Base-by-base conservation (phyloP, 2,329 filamentous ascomycete species). In the Colletotrichum cuscutae region DNA sequence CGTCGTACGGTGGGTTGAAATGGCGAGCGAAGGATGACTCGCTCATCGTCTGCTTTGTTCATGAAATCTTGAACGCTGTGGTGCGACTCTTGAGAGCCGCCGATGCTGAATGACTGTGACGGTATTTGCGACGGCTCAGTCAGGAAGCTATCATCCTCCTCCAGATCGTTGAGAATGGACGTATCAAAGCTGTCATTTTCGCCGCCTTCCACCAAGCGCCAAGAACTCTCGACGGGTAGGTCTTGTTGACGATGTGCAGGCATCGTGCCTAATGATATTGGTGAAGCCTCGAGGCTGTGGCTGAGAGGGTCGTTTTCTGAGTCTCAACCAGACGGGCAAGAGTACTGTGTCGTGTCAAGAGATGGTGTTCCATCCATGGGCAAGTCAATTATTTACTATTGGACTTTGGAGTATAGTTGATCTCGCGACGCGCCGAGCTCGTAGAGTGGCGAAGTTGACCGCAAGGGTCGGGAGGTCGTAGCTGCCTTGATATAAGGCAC, bases 131-230 rank as follows among this genome's bases (percentile, higher is more conserved):
- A 89, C 13, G 86, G 86, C 56, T 83, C 81, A 77, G 84, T 84
- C 1, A 82, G 76, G 28, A 80, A 75, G 30, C 83, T 80, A 60
- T 85, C 82, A 56, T 86, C 85, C 57, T 83, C 82, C 46, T 80
- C 80, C 35, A 86, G 79, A 42, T 85, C 83, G 8, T 86, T 84
- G 19, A 89, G 80, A 66, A 89, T 82, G 11, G 86, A 86, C 6
- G 88, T 89, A 76, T 89, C 89, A 78, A 90, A 90, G 77, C 88
- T 90, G 77, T 90, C 89, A 78, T 90, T 86, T 68, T 90, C 89
- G 77, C 85, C 82, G 67, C 87, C 88, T 71, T 91, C 89, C 13
- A 91, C 88, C 81, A 91, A 85, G 76, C 89, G 89, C 89, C 89
- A 91, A 24, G 89, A 90, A 75, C 86, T 85, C 74, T 89, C 87